A percentile compares a stretch with the other conserved stretches of the same genome.
Evolutionary conservation across 1,284 basidiomycete species (phyloP).

Genomic region (Vanrija humicola): DNA sequence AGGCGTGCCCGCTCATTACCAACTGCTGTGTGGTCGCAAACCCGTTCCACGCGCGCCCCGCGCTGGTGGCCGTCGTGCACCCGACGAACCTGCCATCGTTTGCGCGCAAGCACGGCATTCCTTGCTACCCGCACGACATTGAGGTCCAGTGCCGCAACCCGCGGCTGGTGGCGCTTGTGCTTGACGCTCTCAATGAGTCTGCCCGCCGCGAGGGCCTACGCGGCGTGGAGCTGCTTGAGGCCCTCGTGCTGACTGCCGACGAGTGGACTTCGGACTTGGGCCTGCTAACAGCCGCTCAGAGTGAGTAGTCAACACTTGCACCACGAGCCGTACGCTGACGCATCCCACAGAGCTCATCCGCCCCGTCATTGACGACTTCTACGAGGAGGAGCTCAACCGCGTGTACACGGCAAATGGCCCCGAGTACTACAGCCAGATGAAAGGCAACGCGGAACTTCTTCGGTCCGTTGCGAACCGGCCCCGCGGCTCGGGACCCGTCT

Average conservation of each 20-base stretch:
- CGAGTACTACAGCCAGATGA: no score
- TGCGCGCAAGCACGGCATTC: slow-evolving; percentile 48
- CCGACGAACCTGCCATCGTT: slow-evolving; percentile 65
- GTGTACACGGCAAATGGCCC: neutral
- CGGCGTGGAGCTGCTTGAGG: slow-evolving; percentile 71
- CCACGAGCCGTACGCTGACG: no score
- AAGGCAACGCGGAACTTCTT: no score
- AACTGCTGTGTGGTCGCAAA: slow-evolving; percentile 87
- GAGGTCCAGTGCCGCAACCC: slow-evolving; percentile 58
- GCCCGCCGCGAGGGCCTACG: slow-evolving; percentile 86
- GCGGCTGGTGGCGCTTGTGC: slow-evolving; percentile 55
- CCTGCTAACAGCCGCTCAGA: slow-evolving; percentile 83
- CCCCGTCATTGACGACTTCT: neutral
- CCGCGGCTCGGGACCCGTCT: no score
- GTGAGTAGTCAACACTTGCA: slow-evolving; percentile 17
- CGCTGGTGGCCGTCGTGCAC: slow-evolving; percentile 68
- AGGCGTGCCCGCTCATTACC: slow-evolving; percentile 71
- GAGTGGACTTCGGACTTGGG: slow-evolving; percentile 90
- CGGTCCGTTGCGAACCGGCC: no score
- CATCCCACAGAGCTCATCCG: neutral
- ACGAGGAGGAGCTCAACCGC: neutral
- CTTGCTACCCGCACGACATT: no score
- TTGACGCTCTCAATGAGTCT: slow-evolving; percentile 71
- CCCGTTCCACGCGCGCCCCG: slow-evolving; percentile 75
- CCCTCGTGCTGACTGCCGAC: slow-evolving; percentile 70